Evolutionary conservation across 495 filamentous ascomycete species (phyloP), one percentile per base, ranked within the genome.

Genomic region (Hyphodiscus hymeniophilus): DNA sequence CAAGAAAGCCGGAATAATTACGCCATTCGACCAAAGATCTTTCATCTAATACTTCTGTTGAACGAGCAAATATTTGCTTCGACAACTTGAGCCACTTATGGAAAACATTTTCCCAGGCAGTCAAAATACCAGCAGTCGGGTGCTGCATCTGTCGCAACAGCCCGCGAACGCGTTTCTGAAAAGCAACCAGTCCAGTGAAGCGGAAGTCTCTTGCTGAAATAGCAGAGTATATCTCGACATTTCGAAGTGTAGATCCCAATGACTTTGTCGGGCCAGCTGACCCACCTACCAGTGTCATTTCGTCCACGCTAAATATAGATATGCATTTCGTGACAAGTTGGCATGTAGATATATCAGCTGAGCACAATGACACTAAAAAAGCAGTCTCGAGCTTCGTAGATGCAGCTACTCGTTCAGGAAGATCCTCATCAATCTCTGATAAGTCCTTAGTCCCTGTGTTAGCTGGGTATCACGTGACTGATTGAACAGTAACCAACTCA

Each of bases 1-100:
- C 79, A 13, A 83, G 69, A 57, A 83, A 82, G 3, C 79, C 79
- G 3, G 77, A 80, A 45, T 76, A 75, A 52, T 83, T 83, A 24
- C 79, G 70, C 79, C 79, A 83, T 53, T 82, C 79, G 8, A 72
- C 70, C 20, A 81, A 68, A 17, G 64, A 57, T 35, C 62, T 65
- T 45, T 82, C 79, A 12, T 76, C 68, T 6, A 77, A 59, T n/a
- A 55, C 62, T 7, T 76, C 73, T 7, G 60, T 55, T 26, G 65
- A 59, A 2, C 51, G 47, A 21, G 68, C 72, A 11, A 76, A 73
- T 0, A 81, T 71, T 40, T 80, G 74, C 49, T 76, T 80, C 23
- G 73, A 79, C 12, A 80, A 52, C 32, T 73, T 71, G 17, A 74
- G 65, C 79, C 79, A 83, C 30, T 67, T 67, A 8, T 74, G 70